Percentiles rank a stretch among this genome's conserved stretches.
These are phyloP conservation scores for Aspergillus sp. DNA, from an alignment of 2,329 filamentous ascomycete species.

Conservation along the genomic window DNA sequence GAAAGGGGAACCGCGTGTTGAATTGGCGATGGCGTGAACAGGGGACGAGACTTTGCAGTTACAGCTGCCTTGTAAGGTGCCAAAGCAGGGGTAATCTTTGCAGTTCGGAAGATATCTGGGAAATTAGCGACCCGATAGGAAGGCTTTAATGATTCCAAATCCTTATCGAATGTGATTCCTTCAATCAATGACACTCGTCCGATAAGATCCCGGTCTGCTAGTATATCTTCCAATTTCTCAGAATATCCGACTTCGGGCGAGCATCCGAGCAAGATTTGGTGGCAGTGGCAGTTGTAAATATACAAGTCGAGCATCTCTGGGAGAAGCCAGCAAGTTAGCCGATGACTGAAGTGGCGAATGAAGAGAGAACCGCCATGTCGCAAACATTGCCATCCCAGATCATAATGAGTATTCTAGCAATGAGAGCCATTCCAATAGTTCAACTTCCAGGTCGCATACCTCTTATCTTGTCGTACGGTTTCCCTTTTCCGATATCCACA, in stretches of 20 bases:
- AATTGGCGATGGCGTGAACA: conserved; percentile 32
- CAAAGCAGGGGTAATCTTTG: conserved; percentile 40
- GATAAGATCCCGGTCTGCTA: conserved; percentile 38
- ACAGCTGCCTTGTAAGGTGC: conserved; percentile 28
- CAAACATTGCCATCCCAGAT: not conserved
- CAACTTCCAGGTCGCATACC: conserved; percentile 27
- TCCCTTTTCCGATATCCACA: conserved; percentile 41
- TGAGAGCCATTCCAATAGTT: conserved; percentile 7
- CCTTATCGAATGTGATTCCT: conserved; percentile 50
- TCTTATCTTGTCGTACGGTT: conserved; percentile 43
- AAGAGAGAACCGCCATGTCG: not conserved
- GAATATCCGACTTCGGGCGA: conserved; percentile 52
- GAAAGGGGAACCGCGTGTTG: conserved; percentile 25
- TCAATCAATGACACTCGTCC: conserved; percentile 51
- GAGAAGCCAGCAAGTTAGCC: conserved; percentile 18
- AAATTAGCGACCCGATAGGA: conserved; percentile 47
- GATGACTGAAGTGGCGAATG: not conserved
- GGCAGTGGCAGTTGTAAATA: conserved; percentile 53
- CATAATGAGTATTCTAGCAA: not conserved
- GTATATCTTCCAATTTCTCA: conserved; percentile 45
- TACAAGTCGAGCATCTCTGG: conserved; percentile 50
- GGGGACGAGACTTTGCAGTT: conserved; percentile 20
- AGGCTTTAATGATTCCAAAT: conserved; percentile 42
- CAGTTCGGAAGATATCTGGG: conserved; percentile 47
- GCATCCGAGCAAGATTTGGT: conserved; percentile 55